These are phyloP conservation scores for Xanthoconium purpureum DNA, from an alignment of 768 basidiomycete species.

Conservation along the genomic window DNA sequence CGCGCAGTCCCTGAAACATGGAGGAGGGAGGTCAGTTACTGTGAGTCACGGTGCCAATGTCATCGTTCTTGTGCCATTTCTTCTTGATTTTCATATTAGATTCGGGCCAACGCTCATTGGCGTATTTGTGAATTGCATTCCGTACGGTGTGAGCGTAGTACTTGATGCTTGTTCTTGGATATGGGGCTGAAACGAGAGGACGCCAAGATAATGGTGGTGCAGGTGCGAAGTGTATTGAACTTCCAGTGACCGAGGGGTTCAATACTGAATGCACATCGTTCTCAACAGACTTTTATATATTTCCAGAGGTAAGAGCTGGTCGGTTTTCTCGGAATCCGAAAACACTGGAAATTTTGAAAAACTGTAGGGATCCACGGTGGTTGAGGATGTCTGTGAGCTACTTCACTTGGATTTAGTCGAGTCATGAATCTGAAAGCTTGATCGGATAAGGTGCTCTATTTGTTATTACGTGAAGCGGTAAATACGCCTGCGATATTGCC, in stretches of 20 bases:
- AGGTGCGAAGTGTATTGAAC: not conserved
- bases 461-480: constrained; percentile 47
- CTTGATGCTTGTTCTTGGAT: not conserved
- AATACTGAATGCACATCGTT: not conserved
- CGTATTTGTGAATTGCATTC: constrained; percentile 9
- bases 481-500: constrained; percentile 45
- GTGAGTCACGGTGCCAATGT: not conserved
- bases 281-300: not conserved
- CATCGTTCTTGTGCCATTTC: constrained; percentile 4
- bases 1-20: not conserved
- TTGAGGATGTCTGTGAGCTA: constrained; percentile 40
- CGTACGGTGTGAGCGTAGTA: constrained; percentile 13
- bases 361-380: not conserved
- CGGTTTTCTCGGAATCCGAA: not conserved
- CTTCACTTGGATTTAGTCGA: not conserved
- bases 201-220: constrained; percentile 7
- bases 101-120: constrained; percentile 30
- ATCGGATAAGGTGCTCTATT: constrained; percentile 34
- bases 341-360: too few relatives aligned
- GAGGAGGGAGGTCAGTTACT: not conserved
- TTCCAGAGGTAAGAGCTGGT: not conserved
- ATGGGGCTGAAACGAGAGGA: not conserved
- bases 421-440: not conserved
- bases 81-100: constrained; percentile 40
- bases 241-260: not conserved